Percentiles rank a stretch among this genome's conserved stretches.
Evolutionary conservation across 2,329 filamentous ascomycete genomes (phyloP).

Genomic region (Raffaelea albimanens): DNA sequence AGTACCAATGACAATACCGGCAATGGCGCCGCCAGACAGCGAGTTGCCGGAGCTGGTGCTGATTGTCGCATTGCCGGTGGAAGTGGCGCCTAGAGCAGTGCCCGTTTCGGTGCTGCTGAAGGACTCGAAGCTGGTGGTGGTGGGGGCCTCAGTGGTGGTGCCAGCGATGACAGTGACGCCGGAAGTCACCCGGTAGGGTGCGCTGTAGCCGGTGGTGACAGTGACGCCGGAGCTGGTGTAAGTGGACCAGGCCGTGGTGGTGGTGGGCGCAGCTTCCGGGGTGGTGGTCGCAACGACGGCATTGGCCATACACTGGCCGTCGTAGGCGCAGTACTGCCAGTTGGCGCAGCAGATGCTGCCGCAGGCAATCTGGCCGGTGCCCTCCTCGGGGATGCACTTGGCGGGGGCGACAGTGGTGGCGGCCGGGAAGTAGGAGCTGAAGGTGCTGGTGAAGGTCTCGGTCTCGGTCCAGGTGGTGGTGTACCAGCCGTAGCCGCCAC

Average conservation of each 20-base stretch:
- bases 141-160: conserved; percentile 28
- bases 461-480: conserved; percentile 55
- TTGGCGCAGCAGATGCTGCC: conserved; percentile 61
- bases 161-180: conserved; percentile 43
- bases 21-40: conserved; percentile 65
- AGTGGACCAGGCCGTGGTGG: conserved; percentile 21
- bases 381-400: conserved; percentile 38
- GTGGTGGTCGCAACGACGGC: conserved; percentile 26
- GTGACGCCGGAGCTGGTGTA: conserved; percentile 26
- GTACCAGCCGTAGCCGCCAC: conserved; percentile 24
- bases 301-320: conserved; percentile 49
- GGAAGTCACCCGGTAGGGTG: conserved; percentile 42
- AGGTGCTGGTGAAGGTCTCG: conserved; percentile 49
- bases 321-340: conserved; percentile 56
- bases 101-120: conserved; percentile 34
- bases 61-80: conserved; percentile 23
- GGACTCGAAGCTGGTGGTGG: neutral
- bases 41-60: conserved; percentile 26
- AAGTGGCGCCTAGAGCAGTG: conserved; percentile 39
- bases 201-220: conserved; percentile 46
- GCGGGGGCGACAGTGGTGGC: conserved; percentile 26
- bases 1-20: conserved; percentile 69
- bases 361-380: conserved; percentile 51
- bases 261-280: conserved; percentile 18
- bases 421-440: conserved; percentile 38